phyloP scores from a whole-genome alignment of 1,284 basidiomycete genomes.

The Puccinia triticina region DNA sequence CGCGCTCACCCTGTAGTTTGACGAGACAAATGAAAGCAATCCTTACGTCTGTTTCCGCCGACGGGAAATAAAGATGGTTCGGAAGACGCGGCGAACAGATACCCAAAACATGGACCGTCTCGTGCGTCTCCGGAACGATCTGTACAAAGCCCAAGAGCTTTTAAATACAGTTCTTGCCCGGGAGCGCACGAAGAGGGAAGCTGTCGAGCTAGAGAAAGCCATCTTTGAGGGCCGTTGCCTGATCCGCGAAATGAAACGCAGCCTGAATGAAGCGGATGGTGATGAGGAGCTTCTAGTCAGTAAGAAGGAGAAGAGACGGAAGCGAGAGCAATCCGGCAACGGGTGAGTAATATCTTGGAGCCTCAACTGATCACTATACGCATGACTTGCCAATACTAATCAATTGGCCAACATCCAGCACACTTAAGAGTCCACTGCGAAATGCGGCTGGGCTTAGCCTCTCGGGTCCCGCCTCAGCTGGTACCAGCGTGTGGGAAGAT shows the following conservation, averaged over 20 bases:
- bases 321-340: constrained; percentile 63
- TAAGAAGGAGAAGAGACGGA: constrained; percentile 66
- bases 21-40: constrained; percentile 91
- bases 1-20: constrained; percentile 66
- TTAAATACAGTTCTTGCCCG: constrained; percentile 72
- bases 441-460: constrained; percentile 63
- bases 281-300: constrained; percentile 81
- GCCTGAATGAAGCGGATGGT: constrained; percentile 70
- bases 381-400: not conserved
- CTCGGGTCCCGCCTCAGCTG: constrained; percentile 58
- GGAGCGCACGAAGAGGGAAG: constrained; percentile 74
- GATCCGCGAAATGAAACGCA: constrained; percentile 77
- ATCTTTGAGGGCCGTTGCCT: constrained; percentile 79
- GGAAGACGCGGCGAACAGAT: constrained; percentile 91
- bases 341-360: constrained; percentile 54
- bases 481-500: constrained; percentile 66
- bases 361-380: constrained; percentile 57
- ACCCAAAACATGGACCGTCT: constrained; percentile 85
- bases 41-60: constrained; percentile 98
- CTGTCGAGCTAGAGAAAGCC: constrained; percentile 66
- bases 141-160: constrained; percentile 73
- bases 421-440: constrained; percentile 63
- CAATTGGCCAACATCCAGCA: constrained; percentile 49
- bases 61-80: constrained; percentile 87
- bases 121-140: constrained; percentile 75